Percentiles rank a stretch among this genome's conserved stretches.
Evolutionary conservation across 257 asterid species (phyloP).

Genomic region (Solanum corneliomulleri): DNA sequence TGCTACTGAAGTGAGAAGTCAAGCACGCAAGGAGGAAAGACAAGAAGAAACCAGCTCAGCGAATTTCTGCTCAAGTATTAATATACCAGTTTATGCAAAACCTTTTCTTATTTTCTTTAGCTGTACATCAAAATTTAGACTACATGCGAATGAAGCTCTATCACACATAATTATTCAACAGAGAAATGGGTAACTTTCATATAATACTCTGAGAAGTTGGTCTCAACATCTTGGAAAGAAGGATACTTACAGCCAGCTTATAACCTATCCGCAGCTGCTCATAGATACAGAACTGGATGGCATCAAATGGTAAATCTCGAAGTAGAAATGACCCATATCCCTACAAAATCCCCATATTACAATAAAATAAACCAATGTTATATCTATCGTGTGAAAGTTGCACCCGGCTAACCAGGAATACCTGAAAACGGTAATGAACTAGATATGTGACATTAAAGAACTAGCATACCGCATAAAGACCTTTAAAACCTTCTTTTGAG

Average conservation of each 20-base stretch:
- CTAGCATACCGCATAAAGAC: constrained; percentile 79
- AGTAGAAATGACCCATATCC: constrained; percentile 84
- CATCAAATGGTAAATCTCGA: constrained; percentile 78
- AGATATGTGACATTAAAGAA: background rate
- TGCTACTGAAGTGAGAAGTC: background rate
- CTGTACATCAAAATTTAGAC: background rate
- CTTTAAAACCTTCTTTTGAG: constrained; percentile 79
- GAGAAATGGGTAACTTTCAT: background rate
- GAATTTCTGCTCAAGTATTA: background rate
- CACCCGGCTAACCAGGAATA: background rate
- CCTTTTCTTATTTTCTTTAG: background rate
- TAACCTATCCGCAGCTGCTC: constrained; percentile 93
- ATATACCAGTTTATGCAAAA: background rate
- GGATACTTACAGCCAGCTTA: constrained; percentile 68
- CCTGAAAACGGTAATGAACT: background rate
- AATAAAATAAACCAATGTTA: background rate
- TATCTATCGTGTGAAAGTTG: background rate
- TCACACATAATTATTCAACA: background rate
- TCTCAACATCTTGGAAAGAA: background rate
- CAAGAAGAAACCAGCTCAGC: background rate
- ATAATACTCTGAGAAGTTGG: background rate
- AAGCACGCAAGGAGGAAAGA: background rate
- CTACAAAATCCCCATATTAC: constrained; percentile 13
- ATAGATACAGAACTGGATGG: constrained; percentile 74
- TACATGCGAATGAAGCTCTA: background rate